Conservation (phyloP, 139 green algal species). For the Eudorina sp. region DNA sequence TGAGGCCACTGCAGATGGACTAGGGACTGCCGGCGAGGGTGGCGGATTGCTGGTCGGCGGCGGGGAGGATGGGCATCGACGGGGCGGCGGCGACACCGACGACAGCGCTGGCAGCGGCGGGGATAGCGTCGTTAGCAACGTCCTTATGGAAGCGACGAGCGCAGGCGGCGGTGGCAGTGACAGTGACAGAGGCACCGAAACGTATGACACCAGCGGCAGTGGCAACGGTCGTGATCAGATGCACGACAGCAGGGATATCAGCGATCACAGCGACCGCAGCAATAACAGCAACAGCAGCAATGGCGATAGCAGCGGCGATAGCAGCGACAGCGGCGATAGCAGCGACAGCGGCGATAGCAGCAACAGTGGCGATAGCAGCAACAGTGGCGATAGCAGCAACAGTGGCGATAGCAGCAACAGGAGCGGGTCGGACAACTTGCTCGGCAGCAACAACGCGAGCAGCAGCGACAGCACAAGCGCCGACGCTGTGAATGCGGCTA, state of each 20-base stretch:
- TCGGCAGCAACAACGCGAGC: not conserved
- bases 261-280: not conserved
- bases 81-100: no score
- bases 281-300: not conserved
- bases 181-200: not conserved
- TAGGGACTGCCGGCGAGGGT: no score
- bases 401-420: not conserved
- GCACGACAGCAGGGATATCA: no score
- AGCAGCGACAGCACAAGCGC: not conserved
- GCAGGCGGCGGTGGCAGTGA: not conserved
- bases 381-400: not conserved
- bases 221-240: no score
- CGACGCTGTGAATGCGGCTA: not conserved
- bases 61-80: no score
- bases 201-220: not conserved
- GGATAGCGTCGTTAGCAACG: no score
- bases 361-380: not conserved
- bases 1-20: no score
- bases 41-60: no score
- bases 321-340: not conserved
- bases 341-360: not conserved
- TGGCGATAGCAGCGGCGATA: no score
- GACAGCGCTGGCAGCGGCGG: no score
- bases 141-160: no score
- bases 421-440: no score